Base-by-base conservation (phyloP, 345 rosid genomes). In the Jatropha curcas region DNA sequence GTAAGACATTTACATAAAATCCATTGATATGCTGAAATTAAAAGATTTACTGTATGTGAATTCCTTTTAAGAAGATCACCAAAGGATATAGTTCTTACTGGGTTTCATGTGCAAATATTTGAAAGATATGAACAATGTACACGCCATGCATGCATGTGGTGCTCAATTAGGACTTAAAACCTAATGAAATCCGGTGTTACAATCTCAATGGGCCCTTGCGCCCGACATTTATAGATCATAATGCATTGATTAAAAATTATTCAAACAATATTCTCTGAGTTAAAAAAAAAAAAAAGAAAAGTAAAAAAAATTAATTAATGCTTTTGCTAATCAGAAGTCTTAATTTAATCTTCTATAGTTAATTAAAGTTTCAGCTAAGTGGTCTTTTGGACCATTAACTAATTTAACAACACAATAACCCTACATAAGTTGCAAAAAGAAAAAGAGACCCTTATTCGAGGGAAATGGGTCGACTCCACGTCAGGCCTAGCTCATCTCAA, bases 391-490 rank as follows among this genome's bases (percentile, higher is more conserved):
- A 61, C 80, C 84, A 69, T 71, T 45, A 50, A 68, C 67, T 34
- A 45, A 58, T 65, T 51, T 53, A 60, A 48, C 27, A 51, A 39
- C 83, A 69, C 62, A 4, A 66, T 70, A 74, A 77, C 84, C 84
- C 82, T 52, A 81, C 78, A 37, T 64, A 33, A 53, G 34, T 31
- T 65, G 24, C 24, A 75, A 70, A 72, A 14, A 41, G 20, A 76
- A 70, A 71, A 56, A 70, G 62, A 74, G 77, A 77, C 88, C 88
- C 85, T 69, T 66, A 64, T 77, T 81, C 76, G 25, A 70, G 81
- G 86, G 83, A 74, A 77, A 77, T 65, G 86, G 84, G 27, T 64
- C 37, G 25, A 20, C 62, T 68, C 72, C 61, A 52, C 80, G 84
- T 82, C 85, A 84, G 46, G 76, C 79, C 75, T 69, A 67, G 66